phyloP scores from a whole-genome alignment of 2,329 filamentous ascomycete genomes.

The Neopestalotiopsis clavispora region DNA sequence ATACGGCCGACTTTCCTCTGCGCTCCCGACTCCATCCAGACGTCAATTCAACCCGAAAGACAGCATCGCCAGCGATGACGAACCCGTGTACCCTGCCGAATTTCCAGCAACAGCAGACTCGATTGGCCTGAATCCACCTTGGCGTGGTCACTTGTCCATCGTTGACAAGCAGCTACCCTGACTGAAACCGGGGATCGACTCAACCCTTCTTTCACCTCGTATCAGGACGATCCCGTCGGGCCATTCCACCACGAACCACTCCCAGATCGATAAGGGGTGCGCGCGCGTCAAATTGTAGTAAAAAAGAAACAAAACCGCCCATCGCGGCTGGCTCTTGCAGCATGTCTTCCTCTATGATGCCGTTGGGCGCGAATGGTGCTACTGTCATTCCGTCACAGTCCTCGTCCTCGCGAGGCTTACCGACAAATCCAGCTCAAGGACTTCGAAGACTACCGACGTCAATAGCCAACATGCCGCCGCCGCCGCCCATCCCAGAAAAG shows the following conservation, averaged over 20 bases:
- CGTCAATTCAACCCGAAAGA: slow-evolving; percentile 3
- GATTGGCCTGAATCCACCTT: slow-evolving; percentile 17
- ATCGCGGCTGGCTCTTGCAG: slow-evolving; percentile 12
- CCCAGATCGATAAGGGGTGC: background rate
- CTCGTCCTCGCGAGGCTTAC: slow-evolving; percentile 33
- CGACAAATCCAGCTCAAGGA: slow-evolving; percentile 32
- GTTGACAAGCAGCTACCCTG: slow-evolving; percentile 11
- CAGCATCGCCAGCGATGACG: slow-evolving; percentile 17
- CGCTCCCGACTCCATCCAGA: background rate
- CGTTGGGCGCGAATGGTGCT: slow-evolving; percentile 35
- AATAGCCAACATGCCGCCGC: slow-evolving; percentile 39
- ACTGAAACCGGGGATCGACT: slow-evolving; percentile 20
- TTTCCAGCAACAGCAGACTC: slow-evolving; percentile 14
- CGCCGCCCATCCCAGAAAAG: slow-evolving; percentile 55
- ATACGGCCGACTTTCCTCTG: background rate
- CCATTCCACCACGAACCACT: slow-evolving; percentile 6
- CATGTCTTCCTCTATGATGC: slow-evolving; percentile 25
- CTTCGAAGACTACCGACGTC: slow-evolving; percentile 32
- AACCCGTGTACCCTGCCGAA: slow-evolving; percentile 12
- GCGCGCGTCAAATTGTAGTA: background rate
- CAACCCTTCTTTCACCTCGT: slow-evolving; percentile 15
- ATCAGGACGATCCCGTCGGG: slow-evolving; percentile 11
- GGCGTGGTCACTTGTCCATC: slow-evolving; percentile 18
- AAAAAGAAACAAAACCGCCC: background rate
- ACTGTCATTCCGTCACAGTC: slow-evolving; percentile 32